Evolutionary conservation across 2,329 filamentous ascomycete genomes (phyloP).

Genomic region (Dactylellina leptospora): DNA sequence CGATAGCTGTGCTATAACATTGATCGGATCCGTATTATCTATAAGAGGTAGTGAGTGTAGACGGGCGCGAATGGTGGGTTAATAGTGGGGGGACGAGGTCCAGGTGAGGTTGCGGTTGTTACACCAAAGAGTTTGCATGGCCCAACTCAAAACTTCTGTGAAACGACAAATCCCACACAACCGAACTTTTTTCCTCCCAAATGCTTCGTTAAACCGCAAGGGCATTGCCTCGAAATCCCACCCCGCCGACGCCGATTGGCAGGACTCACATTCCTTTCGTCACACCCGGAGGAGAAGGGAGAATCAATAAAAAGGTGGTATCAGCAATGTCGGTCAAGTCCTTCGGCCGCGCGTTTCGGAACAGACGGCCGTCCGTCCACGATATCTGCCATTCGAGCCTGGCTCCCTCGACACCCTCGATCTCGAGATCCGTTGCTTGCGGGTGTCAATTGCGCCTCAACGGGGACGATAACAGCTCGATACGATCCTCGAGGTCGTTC

Average conservation of each 20-base stretch:
- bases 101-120: no score
- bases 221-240: neutral
- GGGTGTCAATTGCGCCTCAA: conserved; percentile 3
- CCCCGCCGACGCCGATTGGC: neutral
- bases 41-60: conserved; percentile 1
- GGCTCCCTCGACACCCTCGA: neutral
- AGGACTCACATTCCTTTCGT: neutral
- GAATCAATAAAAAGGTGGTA: neutral
- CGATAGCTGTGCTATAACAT: conserved; percentile 6
- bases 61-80: no score
- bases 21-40: neutral
- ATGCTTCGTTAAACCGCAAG: neutral
- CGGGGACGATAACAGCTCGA: neutral
- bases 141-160: conserved; percentile 9
- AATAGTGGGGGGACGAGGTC: no score
- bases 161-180: neutral
- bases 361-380: conserved; percentile 20
- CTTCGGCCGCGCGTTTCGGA: conserved; percentile 34
- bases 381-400: conserved; percentile 38
- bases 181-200: neutral
- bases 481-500: conserved; percentile 14
- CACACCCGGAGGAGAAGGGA: neutral
- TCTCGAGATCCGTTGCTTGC: neutral
- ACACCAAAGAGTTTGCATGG: conserved; percentile 21
- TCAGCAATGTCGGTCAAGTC: conserved; percentile 37